Evolutionary conservation across 1,284 basidiomycete genomes (phyloP), one percentile per base, ranked within the genome.

Genomic region (Leccinum subrobustum): DNA sequence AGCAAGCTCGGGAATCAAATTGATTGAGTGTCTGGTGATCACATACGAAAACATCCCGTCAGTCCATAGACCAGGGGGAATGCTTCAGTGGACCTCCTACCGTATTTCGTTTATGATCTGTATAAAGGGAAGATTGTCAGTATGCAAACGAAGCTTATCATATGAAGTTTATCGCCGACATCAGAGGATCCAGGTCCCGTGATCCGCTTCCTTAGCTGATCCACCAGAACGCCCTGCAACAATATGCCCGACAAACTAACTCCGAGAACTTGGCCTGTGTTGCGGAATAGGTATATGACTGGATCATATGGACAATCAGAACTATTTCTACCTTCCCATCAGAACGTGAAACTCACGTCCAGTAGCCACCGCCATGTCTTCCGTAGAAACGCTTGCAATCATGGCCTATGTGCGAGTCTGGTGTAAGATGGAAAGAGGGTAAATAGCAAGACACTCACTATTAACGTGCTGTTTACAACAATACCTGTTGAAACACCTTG

Each of bases 241-340:
- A 95, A 75, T 2, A 92, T 89, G 31, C 91, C 91, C 63, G 90
- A 89, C 52, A 95, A 77, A 67, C 91, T 89, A 57, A 96, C 93
- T 51, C 93, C 93, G 47, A 96, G 82, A 20, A 95, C 94, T 77
- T 96, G 94, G 14, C 94, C 94, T 8, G 92, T 92, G 5, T 92
- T 95, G 67, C 93, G 82, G 78, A 94, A 95, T 56, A 95, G 79
- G 76, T 96, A 96, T 29, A 92, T 92, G 67, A 95, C 93, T 95
- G 68, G 39, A 61, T 47, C 9, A 3, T 12, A 47, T 7, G 9
- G 42, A 18, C 39, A 58, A 54, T 44, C 42, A 18, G 18, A 11
- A 44, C 9, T 8, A 5, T 5, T 37, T 37, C 35, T 44, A 42
- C 16, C 4, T n/a, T 42, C 16, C n/a, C 42, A 44, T 44, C 5